Evolutionary conservation across 2,329 filamentous ascomycete species (phyloP).

Genomic region (Calonectria pseudoturangicola): DNA sequence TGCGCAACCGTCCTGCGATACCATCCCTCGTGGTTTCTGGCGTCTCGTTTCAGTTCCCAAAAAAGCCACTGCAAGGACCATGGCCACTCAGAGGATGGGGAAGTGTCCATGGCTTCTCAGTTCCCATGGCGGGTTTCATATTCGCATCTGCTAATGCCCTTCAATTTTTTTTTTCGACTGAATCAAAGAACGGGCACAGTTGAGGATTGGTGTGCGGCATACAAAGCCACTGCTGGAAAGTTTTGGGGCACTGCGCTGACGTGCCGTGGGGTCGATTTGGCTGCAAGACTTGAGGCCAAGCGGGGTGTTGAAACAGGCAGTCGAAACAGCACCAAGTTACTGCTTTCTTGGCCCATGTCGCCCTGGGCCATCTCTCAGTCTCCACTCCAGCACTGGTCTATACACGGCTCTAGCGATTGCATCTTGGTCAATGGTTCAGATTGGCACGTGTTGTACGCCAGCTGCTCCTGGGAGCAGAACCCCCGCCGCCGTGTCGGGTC

Average conservation of each 20-base stretch:
- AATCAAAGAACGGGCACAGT: slow-evolving; percentile 5
- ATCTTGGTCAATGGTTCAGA: slow-evolving; percentile 31
- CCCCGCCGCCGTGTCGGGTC: slow-evolving; percentile 13
- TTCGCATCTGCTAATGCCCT: not conserved
- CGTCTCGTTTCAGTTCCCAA: slow-evolving; percentile 32
- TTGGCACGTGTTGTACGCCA: slow-evolving; percentile 33
- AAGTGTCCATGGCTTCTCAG: not conserved
- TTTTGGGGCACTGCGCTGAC: not conserved
- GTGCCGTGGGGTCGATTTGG: slow-evolving; percentile 3
- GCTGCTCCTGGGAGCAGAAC: not conserved
- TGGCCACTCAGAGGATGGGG: slow-evolving; percentile 2
- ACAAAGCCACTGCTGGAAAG: no score
- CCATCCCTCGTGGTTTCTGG: slow-evolving; percentile 37
- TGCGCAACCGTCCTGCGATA: slow-evolving; percentile 38
- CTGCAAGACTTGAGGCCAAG: slow-evolving; percentile 4
- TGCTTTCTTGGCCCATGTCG: not conserved
- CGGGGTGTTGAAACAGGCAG: slow-evolving; percentile 33
- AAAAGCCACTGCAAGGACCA: slow-evolving; percentile 2
- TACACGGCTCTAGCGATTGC: not conserved
- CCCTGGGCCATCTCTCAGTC: not conserved
- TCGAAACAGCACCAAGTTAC: not conserved
- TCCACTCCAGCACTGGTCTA: not conserved
- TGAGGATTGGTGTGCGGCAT: not conserved
- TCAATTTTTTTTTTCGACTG: not conserved
- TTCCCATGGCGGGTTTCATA: slow-evolving; percentile 1